phyloP scores from a whole-genome alignment of 495 filamentous ascomycete species.

The Parathielavia hyrcaniae region DNA sequence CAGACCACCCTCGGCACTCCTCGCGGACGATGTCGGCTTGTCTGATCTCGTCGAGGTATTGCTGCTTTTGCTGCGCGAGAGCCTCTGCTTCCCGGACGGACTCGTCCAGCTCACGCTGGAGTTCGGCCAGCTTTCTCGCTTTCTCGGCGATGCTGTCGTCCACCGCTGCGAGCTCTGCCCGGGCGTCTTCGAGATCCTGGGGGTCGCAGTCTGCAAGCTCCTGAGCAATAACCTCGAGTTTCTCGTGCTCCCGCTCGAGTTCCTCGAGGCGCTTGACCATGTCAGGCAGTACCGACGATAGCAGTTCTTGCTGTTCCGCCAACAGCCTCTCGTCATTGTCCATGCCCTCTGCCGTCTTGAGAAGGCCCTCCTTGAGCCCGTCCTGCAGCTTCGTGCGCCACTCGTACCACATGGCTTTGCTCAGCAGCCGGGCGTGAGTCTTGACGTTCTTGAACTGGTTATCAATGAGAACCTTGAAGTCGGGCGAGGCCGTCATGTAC shows the following conservation, averaged over 20 bases:
- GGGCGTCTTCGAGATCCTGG: conserved; percentile 61
- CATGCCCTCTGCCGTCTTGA: conserved; percentile 69
- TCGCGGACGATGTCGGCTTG: conserved; percentile 80
- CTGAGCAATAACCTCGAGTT: conserved; percentile 61
- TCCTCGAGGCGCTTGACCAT: conserved; percentile 53
- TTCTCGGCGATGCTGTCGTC: conserved; percentile 66
- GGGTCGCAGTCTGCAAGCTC: conserved; percentile 76
- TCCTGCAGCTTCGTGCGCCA: conserved; percentile 91
- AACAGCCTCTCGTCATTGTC: conserved; percentile 65
- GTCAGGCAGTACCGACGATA: conserved; percentile 58
- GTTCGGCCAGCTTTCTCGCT: conserved; percentile 53
- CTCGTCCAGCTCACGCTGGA: conserved; percentile 57
- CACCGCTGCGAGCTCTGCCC: conserved; percentile 55
- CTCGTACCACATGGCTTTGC: conserved; percentile 94
- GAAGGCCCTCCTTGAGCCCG: conserved; percentile 70
- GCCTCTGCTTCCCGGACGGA: conserved; percentile 56
- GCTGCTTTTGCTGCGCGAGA: conserved; percentile 57
- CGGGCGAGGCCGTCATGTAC: conserved; percentile 80
- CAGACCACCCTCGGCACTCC: conserved; percentile 83
- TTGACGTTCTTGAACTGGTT: conserved; percentile 96
- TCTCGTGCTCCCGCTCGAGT: conserved; percentile 55
- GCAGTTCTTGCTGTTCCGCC: conserved; percentile 56
- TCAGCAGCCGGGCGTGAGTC: conserved; percentile 78
- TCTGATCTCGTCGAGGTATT: conserved; percentile 64
- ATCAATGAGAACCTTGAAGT: conserved; percentile 80